Base-by-base conservation (phyloP, 2,329 filamentous ascomycete genomes). In the Claviceps arundinis region DNA sequence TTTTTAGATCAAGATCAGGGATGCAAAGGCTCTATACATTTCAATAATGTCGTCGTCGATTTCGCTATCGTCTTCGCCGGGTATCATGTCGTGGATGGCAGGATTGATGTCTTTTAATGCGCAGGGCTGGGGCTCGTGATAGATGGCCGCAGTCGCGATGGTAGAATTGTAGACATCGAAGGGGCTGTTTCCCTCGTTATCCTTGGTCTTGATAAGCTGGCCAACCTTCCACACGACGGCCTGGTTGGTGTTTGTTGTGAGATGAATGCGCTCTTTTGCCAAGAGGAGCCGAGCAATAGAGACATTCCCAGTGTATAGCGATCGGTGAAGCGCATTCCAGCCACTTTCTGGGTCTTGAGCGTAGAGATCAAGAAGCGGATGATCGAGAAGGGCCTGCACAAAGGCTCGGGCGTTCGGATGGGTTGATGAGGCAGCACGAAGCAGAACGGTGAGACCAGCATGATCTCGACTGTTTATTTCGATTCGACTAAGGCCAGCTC, bases 241-340 rank as follows among this genome's bases (percentile, higher is more conserved):
- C 17, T 76, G 72, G 6, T 45, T 54, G 26, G 80, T 79, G 56
- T 83, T 82, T 43, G 81, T 74, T 3, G 69, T 73, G 57, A 77
- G 61, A 51, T 89, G 81, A 40, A 76, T 78, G 22, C 82, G 74
- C 64, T 96, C 91, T 58, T 85, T 84, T 50, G 85, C 81, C 57
- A 98, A 74, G 37, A 98, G 81, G 19, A 88, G 74, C 47, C 89
- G 82, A 2, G 93, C 93, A 58, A 95, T 84, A 6, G 87, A 83
- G 49, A 93, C 81, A 62, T 96, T 96, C 47, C 91, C 91, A 59
- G 84, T 82, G 64, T 96, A 97, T 43, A 97, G 74, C 7, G 90
- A 88, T 60, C 93, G 81, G 64, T 98, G 93, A 41, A 98, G 75
- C 40, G 90, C 84, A 55, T 95, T 98, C 93, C 93, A 98, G 45